These are phyloP conservation scores for Mortierella sp. DNA, from an alignment of 371 early-diverging fungal species.

Conservation along the genomic window DNA sequence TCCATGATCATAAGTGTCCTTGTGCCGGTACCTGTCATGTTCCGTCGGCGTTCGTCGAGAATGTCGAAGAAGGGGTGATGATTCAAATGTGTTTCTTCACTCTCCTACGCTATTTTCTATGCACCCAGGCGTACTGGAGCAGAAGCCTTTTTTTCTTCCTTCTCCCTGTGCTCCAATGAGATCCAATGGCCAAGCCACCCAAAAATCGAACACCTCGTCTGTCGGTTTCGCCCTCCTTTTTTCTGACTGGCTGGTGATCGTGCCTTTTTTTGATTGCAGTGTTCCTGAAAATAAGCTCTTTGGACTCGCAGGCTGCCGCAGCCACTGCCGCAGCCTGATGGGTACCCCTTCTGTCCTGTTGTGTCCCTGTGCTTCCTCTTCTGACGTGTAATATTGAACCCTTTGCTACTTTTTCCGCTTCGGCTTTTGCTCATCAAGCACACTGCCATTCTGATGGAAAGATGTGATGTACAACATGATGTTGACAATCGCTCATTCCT, in stretches of 20 bases:
- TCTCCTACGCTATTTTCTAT: background rate
- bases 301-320: too few relatives aligned
- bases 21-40: conserved; percentile 8
- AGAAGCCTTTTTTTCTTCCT: too few relatives aligned
- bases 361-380: too few relatives aligned
- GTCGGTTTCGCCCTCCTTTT: background rate
- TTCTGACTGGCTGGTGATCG: background rate
- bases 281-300: background rate
- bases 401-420: too few relatives aligned
- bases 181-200: conserved; percentile 40
- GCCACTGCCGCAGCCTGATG: too few relatives aligned
- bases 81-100: background rate
- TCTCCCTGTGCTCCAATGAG: conserved; percentile 19
- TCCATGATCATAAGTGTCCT: background rate
- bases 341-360: too few relatives aligned
- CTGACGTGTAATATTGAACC: too few relatives aligned
- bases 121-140: background rate
- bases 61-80: conserved; percentile 5
- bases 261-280: too few relatives aligned
- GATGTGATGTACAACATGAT: background rate
- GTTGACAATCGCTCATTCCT: background rate
- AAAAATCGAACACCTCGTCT: background rate
- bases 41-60: background rate
- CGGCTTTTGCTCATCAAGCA: too few relatives aligned
- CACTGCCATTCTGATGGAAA: too few relatives aligned